A percentile compares a stretch with the other conserved stretches of the same genome.
phyloP scores from a whole-genome alignment of 805 yeast species.

The Ogataea naganishii region DNA sequence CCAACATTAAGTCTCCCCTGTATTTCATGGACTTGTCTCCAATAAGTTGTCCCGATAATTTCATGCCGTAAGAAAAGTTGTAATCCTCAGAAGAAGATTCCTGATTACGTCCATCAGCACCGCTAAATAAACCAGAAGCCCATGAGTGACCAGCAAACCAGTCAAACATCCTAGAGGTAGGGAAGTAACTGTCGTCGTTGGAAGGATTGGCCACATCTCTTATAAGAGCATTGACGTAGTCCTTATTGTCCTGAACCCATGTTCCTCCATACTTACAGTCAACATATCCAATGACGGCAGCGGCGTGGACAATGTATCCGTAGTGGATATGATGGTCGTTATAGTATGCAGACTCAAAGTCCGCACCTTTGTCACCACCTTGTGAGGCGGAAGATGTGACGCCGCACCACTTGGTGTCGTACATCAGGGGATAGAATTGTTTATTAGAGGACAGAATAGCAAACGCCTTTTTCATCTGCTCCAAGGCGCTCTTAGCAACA shows the following conservation, averaged over 20 bases:
- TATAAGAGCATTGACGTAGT: slow-evolving; percentile 50
- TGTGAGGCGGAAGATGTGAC: slow-evolving; percentile 44
- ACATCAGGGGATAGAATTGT: slow-evolving; percentile 42
- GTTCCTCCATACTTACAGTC: slow-evolving; percentile 40
- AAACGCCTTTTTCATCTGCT: slow-evolving; percentile 38
- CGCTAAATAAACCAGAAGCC: slow-evolving; percentile 64
- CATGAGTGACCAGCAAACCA: slow-evolving; percentile 76
- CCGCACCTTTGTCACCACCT: slow-evolving; percentile 34
- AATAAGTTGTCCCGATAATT: slow-evolving; percentile 52
- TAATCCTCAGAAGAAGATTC: slow-evolving; percentile 72
- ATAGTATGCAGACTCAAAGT: slow-evolving; percentile 41
- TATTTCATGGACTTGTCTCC: slow-evolving; percentile 43
- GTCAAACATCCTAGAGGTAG: slow-evolving; percentile 60
- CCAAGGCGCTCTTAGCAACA: slow-evolving; percentile 38
- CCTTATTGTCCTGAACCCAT: slow-evolving; percentile 41
- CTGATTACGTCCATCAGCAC: slow-evolving; percentile 72
- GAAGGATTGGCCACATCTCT: slow-evolving; percentile 62
- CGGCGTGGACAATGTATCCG: slow-evolving; percentile 50
- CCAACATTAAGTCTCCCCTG: slow-evolving; percentile 52
- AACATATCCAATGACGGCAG: slow-evolving; percentile 51
- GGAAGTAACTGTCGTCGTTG: slow-evolving; percentile 46
- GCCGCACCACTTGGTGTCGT: slow-evolving; percentile 49
- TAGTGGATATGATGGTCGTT: slow-evolving; percentile 55
- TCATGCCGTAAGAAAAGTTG: slow-evolving; percentile 61
- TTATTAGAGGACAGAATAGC: slow-evolving; percentile 28